Percentiles rank a stretch among this genome's conserved stretches.
These are phyloP conservation scores for Solanum arcanum DNA, from an alignment of 257 asterid species.

Conservation along the genomic window DNA sequence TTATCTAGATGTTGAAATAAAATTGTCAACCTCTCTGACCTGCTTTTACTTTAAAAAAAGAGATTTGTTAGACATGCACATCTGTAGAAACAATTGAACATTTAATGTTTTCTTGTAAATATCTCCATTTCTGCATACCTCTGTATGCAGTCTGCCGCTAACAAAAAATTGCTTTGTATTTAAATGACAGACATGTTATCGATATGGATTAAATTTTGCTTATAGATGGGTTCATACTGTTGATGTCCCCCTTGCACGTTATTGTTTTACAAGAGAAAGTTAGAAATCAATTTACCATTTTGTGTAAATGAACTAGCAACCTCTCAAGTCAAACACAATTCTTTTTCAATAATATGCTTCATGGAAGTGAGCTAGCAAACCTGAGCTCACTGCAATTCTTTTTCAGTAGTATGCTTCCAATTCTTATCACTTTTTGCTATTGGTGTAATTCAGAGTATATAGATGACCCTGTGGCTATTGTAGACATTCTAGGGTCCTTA, in stretches of 20 bases:
- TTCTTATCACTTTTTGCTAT: neutral
- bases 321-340: neutral
- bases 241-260: neutral
- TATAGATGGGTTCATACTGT: neutral
- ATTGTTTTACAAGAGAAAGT: neutral
- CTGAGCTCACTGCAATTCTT: neutral
- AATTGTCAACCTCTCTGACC: neutral
- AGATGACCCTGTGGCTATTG: too few relatives aligned
- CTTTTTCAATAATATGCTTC: neutral
- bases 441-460: too few relatives aligned
- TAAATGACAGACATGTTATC: neutral
- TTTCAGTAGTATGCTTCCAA: neutral
- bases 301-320: neutral
- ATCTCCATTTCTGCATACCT: neutral
- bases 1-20: neutral
- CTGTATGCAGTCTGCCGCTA: neutral
- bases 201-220: neutral
- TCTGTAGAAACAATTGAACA: neutral
- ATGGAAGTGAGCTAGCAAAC: neutral
- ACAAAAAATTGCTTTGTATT: neutral
- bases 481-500: too few relatives aligned
- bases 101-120: neutral
- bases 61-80: neutral
- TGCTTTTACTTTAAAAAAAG: neutral
- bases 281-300: neutral